Evolutionary conservation across 164 flowering plant genomes (phyloP), one percentile per base, ranked within the genome.

Genomic region (Piper betle): DNA sequence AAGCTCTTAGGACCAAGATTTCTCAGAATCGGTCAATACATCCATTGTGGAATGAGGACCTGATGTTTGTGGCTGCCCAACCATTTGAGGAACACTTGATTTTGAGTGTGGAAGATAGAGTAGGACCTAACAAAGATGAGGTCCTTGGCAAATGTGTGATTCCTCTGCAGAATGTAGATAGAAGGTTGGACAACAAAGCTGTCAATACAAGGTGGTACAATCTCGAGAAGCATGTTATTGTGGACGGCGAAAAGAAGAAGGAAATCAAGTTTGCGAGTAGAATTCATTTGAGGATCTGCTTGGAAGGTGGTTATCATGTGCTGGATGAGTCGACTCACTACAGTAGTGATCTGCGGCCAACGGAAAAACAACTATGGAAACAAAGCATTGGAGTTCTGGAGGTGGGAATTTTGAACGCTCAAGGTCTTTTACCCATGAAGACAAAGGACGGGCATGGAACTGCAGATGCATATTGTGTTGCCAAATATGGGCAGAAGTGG

Each of bases 291-390:
- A 72, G 83, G 62, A 54, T 80, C 59, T 77, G 72, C 59, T 62
- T 82, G 68, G 87, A 82, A 38, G 87, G 83, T 18, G 87, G 84
- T 1, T 81, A 81, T 37, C 87, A 81, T 71, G 87, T 83, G 48
- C 69, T 83, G 54, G 84, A 83, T n/a, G 84, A 83, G 64, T 72
- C 77, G 0, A 81, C 83, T 1, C 70, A 71, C 33, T 74, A 79
- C n/a, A 77, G 79, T n/a, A 81, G 83, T 64, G 87, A 83, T 65
- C 71, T 81, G 12, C 52, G 75, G 58, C 69, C 84, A 2, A 77
- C 83, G 0, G 71, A 79, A 3, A 77, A 71, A 57, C 75, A 64
- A 37, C 39, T 82, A 20, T 77, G 84, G 82, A 77, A 72, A 39
- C 76, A 69, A 0, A 50, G 67, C 18, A 79, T 81, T 69, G 87